Evolutionary conservation across 2,329 filamentous ascomycete species (phyloP).

Genomic region (Remersonia thermophila): DNA sequence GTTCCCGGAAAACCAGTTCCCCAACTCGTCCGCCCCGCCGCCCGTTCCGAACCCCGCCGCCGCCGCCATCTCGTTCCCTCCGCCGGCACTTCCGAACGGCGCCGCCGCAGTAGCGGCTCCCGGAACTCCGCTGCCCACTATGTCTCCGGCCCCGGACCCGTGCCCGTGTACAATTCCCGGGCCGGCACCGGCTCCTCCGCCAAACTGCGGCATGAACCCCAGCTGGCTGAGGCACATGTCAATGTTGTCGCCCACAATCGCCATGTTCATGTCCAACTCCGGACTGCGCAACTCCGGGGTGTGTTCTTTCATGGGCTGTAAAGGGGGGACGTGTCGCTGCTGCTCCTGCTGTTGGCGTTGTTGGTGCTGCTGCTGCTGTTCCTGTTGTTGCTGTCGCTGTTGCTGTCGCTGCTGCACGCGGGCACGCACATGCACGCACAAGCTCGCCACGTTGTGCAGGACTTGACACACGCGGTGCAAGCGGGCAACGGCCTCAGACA

Average conservation of each 20-base stretch:
- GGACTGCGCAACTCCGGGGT: too few species aligned
- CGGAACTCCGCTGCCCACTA: too few species aligned
- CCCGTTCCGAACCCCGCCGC: constrained; percentile 9
- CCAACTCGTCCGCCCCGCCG: constrained; percentile 33
- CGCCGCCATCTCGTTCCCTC: constrained; percentile 1
- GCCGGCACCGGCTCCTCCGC: constrained; percentile 12
- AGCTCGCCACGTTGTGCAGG: constrained; percentile 46
- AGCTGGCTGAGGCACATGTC: constrained; percentile 53
- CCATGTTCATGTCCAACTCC: constrained; percentile 20
- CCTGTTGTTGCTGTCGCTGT: constrained; percentile 26
- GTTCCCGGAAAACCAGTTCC: constrained; percentile 55
- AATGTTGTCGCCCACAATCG: constrained; percentile 45
- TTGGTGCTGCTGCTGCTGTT: background rate
- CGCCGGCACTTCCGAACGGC: constrained; percentile 1
- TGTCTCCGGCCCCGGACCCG: background rate
- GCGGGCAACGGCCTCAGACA: constrained; percentile 47
- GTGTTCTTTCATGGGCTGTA: too few species aligned
- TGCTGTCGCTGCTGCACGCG: constrained; percentile 29
- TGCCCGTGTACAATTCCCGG: background rate
- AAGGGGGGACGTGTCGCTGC: background rate
- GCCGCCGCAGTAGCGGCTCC: constrained; percentile 14
- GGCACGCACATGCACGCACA: constrained; percentile 50
- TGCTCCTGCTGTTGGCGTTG: background rate
- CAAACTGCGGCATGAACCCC: constrained; percentile 42
- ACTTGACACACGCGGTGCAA: constrained; percentile 50